Base-by-base conservation (phyloP, 345 rosid species). In the Bruguiera sexangula region DNA sequence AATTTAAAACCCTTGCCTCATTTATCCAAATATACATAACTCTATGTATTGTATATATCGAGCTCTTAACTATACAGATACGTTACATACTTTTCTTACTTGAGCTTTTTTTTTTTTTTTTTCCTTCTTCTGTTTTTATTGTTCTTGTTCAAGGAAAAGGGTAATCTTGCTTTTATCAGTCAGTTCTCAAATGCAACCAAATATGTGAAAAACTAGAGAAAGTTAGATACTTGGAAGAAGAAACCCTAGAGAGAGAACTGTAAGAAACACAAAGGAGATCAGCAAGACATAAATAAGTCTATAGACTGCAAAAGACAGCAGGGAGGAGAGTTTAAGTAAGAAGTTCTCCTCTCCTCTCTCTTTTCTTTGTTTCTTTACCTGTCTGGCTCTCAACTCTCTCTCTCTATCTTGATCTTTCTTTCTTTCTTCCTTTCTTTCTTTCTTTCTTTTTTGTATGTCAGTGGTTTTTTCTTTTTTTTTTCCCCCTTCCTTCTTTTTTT, bases 181-280 rank as follows among this genome's bases (percentile, higher is more conserved):
- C 70, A 70, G 72, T 55, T 26, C 65, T 76, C 71, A 79, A 66
- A 69, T 61, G 39, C 61, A 72, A 66, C 82, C 69, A 80, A 79
- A 84, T 74, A 50, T 73, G 76, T 82, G 80, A 72, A 82, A 79
- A 62, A 54, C 58, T 69, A 68, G 69, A 70, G 63, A 60, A 75
- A 67, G 76, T 50, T 62, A 60, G 71, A 66, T 67, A 54, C 67
- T 81, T 77, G 30, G 63, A 61, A 61, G 66, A 65, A 66, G 75
- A 81, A 81, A 73, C 81, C 83, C 82, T 80, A 71, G 72, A 72
- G n/a, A 62, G 64, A 9, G 13, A 51, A 10, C 29, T 56, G 29
- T 9, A 24, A 24, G 31, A n/a, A 27, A 56, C 18, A 0, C 31
- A 16, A 56, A 24, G 11, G 26, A 24, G 16, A 27, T 56, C 16